A percentile compares a stretch with the other conserved stretches of the same genome.
phyloP scores from a whole-genome alignment of 2,329 filamentous ascomycete species.

The Graphium sp. region DNA sequence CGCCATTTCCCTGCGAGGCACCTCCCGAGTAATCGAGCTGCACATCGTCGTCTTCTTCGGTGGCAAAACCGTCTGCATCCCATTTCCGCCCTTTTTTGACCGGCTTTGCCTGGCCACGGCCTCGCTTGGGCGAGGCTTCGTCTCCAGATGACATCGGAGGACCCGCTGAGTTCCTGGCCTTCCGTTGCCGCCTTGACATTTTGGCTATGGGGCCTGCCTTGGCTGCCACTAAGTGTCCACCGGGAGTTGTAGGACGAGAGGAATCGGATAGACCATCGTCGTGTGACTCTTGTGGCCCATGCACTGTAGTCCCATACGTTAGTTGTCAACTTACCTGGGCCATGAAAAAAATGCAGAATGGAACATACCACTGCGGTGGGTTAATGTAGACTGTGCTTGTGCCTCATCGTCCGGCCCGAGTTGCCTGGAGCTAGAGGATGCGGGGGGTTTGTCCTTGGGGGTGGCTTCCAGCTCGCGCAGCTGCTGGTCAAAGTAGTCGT shows the following conservation, averaged over 20 bases:
- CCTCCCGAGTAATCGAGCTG: constrained; percentile 80
- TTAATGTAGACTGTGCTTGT: too few relatives aligned
- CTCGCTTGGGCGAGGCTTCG: constrained; percentile 49
- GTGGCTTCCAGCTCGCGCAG: constrained; percentile 54
- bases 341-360: too few relatives aligned
- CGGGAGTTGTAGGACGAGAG: constrained; percentile 67
- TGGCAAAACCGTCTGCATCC: constrained; percentile 76
- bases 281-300: too few relatives aligned
- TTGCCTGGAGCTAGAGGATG: background rate
- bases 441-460: background rate
- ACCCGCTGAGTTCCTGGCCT: constrained; percentile 47
- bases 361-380: too few relatives aligned
- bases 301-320: too few relatives aligned
- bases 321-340: too few relatives aligned
- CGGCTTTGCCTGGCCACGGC: constrained; percentile 26
- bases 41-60: constrained; percentile 64
- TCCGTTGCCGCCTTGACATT: constrained; percentile 65
- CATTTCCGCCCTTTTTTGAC: constrained; percentile 81
- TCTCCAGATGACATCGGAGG: constrained; percentile 68
- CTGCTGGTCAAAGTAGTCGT: constrained; percentile 89
- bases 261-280: constrained; percentile 19
- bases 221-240: constrained; percentile 45
- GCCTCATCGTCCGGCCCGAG: background rate
- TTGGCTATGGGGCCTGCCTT: constrained; percentile 62
- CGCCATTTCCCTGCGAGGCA: too few relatives aligned